Conservation (phyloP, 2,329 filamentous ascomycete species). For the Fusarium palustre region DNA sequence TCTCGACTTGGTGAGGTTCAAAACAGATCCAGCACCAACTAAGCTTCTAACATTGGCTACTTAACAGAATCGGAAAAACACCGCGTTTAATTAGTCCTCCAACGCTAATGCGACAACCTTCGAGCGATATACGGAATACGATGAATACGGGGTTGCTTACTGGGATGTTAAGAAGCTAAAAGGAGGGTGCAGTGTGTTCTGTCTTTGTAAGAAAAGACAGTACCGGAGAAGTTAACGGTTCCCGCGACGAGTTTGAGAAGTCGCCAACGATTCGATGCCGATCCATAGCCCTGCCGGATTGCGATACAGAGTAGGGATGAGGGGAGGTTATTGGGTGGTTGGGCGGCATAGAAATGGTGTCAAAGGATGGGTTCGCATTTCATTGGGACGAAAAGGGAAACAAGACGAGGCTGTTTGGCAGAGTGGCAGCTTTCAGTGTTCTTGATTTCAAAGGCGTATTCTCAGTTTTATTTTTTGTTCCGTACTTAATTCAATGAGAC, state of each 20-base stretch:
- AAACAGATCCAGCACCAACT: slow-evolving; percentile 41
- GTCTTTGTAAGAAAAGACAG: slow-evolving; percentile 8
- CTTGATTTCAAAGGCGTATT: slow-evolving; percentile 45
- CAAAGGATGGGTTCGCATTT: slow-evolving; percentile 49
- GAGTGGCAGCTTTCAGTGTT: slow-evolving; percentile 39
- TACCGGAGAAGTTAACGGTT: slow-evolving; percentile 1
- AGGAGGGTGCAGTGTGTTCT: slow-evolving; percentile 37
- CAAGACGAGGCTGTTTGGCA: slow-evolving; percentile 42
- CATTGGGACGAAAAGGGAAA: slow-evolving; percentile 44
- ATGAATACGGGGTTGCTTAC: slow-evolving; percentile 19
- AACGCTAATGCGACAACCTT: slow-evolving; percentile 29
- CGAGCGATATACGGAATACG: slow-evolving; percentile 19
- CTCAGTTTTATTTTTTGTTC: slow-evolving; percentile 40
- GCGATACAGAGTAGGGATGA: slow-evolving; percentile 11
- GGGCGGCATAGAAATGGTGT: slow-evolving; percentile 49
- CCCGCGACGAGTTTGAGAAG: slow-evolving; percentile 15
- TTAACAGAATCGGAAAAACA: slow-evolving; percentile 60
- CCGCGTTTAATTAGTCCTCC: slow-evolving; percentile 51
- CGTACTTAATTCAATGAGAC: slow-evolving; percentile 33
- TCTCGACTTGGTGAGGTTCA: slow-evolving; percentile 84
- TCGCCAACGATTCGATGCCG: background rate
- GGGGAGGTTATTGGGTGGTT: slow-evolving; percentile 30
- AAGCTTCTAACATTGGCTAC: slow-evolving; percentile 46
- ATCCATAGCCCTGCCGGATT: slow-evolving; percentile 3
- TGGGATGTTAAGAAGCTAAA: slow-evolving; percentile 35